phyloP scores from a whole-genome alignment of 805 yeast genomes.

The Candida ortonii region DNA sequence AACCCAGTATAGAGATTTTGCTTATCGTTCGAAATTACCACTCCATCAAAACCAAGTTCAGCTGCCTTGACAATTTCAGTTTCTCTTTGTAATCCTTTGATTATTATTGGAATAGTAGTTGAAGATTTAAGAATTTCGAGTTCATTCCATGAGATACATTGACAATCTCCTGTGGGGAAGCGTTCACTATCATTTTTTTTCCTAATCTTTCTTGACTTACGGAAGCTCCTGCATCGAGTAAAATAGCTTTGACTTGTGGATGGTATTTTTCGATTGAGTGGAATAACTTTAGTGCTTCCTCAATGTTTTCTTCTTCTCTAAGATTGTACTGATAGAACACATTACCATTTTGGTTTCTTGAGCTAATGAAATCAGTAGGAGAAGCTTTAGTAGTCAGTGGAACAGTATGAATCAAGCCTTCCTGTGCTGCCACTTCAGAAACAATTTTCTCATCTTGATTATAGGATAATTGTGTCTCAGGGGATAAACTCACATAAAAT shows the following conservation, averaged over 20 bases:
- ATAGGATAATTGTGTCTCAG: conserved; percentile 83
- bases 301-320: conserved; percentile 56
- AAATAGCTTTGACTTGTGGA: conserved; percentile 65
- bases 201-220: conserved; percentile 79
- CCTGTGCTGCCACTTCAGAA: conserved; percentile 66
- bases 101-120: conserved; percentile 44
- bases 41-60: conserved; percentile 56
- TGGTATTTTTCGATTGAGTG: conserved; percentile 30
- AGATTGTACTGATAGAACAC: conserved; percentile 89
- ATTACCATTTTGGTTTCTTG: conserved; percentile 64
- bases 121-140: conserved; percentile 46
- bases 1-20: conserved; percentile 65
- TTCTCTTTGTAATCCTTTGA: conserved; percentile 62
- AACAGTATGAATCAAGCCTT: conserved; percentile 65
- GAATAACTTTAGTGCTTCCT: conserved; percentile 37
- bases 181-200: conserved; percentile 66
- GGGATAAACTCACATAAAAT: conserved; percentile 86
- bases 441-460: conserved; percentile 83
- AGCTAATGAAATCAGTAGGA: conserved; percentile 83
- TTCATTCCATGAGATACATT: conserved; percentile 53
- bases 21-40: conserved; percentile 69
- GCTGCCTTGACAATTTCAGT: conserved; percentile 62
- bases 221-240: conserved; percentile 89
- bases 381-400: too few species aligned
- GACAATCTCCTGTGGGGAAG: conserved; percentile 36